Base-by-base conservation (phyloP, 768 basidiomycete species). In the Rhodotorula babjevae region DNA sequence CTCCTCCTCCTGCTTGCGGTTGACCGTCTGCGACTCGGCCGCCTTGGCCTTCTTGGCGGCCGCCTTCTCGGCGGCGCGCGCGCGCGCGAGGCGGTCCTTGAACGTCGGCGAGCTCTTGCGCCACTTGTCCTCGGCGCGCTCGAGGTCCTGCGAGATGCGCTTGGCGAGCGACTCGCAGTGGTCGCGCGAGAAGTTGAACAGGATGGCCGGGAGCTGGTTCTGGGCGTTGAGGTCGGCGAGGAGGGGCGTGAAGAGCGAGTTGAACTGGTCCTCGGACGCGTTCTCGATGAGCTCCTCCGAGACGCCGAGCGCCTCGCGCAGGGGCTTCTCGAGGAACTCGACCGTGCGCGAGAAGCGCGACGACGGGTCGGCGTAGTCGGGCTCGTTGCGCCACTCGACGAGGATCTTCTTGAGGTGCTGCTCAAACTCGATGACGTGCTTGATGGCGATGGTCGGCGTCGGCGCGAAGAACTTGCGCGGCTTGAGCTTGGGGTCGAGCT, bases 121-220 rank as follows among this genome's bases (percentile, higher is more conserved):
- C 87, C 88, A 90, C 42, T 79, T 57, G 31, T 70, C 56, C 79
- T 90, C 89, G 11, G 85, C 82, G 1, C 40, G 58, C 65, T 82
- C 73, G 23, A 89, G 82, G 0, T 69, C 77, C 3, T 67, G 25
- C 2, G 82, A 29, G 33, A 90, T 78, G 21, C 71, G 68, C 31
- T 77, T 50, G 0, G 84, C 86, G 81, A 88, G 83, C n/a, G 79
- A 73, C 77, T 89, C 87, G 78, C 88, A 89, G 29, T 82, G 81
- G 65, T 71, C 78, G 29, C 89, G 84, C 73, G 89, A 87, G 75
- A 90, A 88, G 65, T 83, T 85, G 81, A 90, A 90, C 31, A 90
- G 79, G 21, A 90, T 85, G 0, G 87, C 89, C 8, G 88, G 88
- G 49, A 90, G 82, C 70, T 87, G 82, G 8, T 83, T 84, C 61